Base-by-base conservation (phyloP, 2,329 filamentous ascomycete species). In the Graphiopsis chlorocephala region DNA sequence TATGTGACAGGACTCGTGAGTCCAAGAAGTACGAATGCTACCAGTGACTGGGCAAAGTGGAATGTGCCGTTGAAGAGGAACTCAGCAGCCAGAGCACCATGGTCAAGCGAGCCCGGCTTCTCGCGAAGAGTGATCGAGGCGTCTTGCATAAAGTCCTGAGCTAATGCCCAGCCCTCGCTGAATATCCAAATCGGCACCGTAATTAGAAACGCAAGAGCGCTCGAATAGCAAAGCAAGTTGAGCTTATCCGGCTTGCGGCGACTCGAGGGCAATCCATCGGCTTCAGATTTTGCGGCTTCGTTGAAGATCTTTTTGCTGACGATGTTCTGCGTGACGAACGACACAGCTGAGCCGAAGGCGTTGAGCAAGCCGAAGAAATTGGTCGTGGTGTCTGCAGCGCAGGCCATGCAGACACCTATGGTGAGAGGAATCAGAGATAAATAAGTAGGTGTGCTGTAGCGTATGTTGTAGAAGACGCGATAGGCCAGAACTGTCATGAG, bases 231-330 rank as follows among this genome's bases (percentile, higher is more conserved):
- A 3, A 99, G 84, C 20, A 99, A 83, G 75, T 99, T 99, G 47
- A 99, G 86, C 80, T 99, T 99, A 80, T 99, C 95, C 20, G 97
- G 85, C 78, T 97, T 98, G 67, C 88, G 88, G 50, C 87, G 85
- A 63, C 85, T 85, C 14, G 83, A 79, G 0, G 85, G 83, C 0
- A 86, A 86, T 2, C 82, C 80, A 62, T 97, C 92, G 8, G 88
- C 87, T 78, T 97, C 94, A 2, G 92, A 91, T 65, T 88, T 88
- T 7, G 92, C 90, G 7, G 92, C 92, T 75, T 97, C 93, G 77
- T 97, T 99, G 83, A 99, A 99, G 11, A 99, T 87, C 69, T 92
- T 92, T 79, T 99, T 99, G 23, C 94, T 98, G 70, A 97, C 96
- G 64, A 99, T 99, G 75, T 99, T 99, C 75, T 99, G 95, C 0